Conservation (phyloP, 2,329 filamentous ascomycete species). For the Penicillium sp. region DNA sequence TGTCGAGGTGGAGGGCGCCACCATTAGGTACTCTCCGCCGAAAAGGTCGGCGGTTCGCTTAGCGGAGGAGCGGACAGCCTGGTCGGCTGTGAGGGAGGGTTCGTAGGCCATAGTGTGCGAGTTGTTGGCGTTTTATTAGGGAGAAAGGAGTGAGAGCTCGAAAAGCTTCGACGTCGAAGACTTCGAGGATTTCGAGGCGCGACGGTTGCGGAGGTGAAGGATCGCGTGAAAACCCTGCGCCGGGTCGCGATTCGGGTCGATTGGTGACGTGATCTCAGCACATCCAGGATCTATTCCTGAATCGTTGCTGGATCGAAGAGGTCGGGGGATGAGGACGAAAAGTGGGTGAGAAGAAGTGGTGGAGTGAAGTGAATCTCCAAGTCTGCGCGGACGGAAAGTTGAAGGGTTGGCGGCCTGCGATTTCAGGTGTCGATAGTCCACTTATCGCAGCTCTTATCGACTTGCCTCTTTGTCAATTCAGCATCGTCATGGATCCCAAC, state of each 20-base stretch:
- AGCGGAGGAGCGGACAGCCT: constrained; percentile 46
- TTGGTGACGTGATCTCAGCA: neutral
- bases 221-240: constrained; percentile 24
- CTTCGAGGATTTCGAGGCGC: neutral
- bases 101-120: constrained; percentile 36
- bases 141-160: neutral
- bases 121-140: neutral
- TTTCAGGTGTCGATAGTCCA: constrained; percentile 21
- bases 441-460: constrained; percentile 33
- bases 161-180: neutral
- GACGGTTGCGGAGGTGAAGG: constrained; percentile 8
- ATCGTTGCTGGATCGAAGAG: too few species aligned
- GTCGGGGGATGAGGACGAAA: neutral
- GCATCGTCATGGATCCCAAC: constrained; percentile 44
- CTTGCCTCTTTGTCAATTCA: constrained; percentile 9
- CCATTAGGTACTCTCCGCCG: constrained; percentile 51
- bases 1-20: constrained; percentile 47
- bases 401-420: constrained; percentile 23
- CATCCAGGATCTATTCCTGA: neutral
- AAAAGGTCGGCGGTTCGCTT: constrained; percentile 54
- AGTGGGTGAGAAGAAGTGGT: constrained; percentile 2
- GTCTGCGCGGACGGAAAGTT: constrained; percentile 12
- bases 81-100: constrained; percentile 36
- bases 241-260: neutral
- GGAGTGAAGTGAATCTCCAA: constrained; percentile 18